These are phyloP conservation scores for Leishmania guyanensis DNA, from an alignment of 208 protist species.

Conservation along the genomic window DNA sequence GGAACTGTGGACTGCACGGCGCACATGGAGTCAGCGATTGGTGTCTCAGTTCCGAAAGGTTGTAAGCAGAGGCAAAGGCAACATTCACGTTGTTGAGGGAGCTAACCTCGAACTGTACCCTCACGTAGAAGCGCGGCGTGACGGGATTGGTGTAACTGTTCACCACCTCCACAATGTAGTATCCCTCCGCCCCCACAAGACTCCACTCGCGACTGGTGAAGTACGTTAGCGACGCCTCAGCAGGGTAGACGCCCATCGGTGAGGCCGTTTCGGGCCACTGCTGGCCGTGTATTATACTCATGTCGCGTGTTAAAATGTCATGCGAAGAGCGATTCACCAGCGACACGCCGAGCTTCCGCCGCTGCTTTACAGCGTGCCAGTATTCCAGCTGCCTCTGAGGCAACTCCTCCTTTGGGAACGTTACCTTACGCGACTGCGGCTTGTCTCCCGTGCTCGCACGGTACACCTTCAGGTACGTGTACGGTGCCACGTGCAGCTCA, in stretches of 20 bases:
- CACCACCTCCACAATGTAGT: constrained; percentile 65
- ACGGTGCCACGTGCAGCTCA: constrained; percentile 41
- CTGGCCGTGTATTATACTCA: constrained; percentile 50
- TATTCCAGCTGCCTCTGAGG: constrained; percentile 55
- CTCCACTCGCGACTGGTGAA: constrained; percentile 74
- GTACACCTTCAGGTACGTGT: constrained; percentile 50
- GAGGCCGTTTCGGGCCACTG: constrained; percentile 50
- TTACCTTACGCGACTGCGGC: constrained; percentile 2
- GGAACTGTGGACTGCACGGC: constrained; percentile 24
- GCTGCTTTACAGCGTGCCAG: constrained; percentile 40
- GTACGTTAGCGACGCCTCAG: constrained; percentile 60
- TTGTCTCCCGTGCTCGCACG: constrained; percentile 13
- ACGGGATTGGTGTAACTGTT: constrained; percentile 44
- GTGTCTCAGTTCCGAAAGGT: constrained; percentile 44
- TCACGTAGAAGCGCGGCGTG: constrained; percentile 46
- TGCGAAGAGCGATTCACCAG: constrained; percentile 58
- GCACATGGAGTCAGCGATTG: constrained; percentile 34
- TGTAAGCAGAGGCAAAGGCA: constrained; percentile 35
- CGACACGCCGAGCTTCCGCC: constrained; percentile 58
- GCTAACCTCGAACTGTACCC: constrained; percentile 72
- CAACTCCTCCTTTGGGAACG: constrained; percentile 51
- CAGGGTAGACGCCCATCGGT: constrained; percentile 48
- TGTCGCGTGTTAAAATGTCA: constrained; percentile 31
- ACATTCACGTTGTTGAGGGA: constrained; percentile 67
- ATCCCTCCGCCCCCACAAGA: constrained; percentile 69